phyloP scores from a whole-genome alignment of 2,329 filamentous ascomycete species.

The Dothistroma pini region DNA sequence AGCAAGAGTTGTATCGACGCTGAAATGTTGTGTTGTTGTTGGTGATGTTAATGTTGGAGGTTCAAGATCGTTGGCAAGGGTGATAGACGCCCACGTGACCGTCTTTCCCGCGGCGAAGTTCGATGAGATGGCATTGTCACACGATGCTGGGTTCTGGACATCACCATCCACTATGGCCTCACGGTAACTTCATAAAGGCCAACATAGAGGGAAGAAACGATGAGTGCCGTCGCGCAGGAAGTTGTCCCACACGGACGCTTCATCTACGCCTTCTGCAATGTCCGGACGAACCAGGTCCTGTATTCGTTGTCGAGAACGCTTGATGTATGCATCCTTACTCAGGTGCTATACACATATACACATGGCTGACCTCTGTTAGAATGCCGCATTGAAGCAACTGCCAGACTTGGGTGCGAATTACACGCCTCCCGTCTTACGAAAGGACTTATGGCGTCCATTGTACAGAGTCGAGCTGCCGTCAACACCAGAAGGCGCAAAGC shows the following conservation, averaged over 20 bases:
- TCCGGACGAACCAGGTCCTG: slow-evolving; percentile 61
- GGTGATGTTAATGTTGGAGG: no score
- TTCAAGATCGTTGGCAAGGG: no score
- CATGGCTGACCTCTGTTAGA: slow-evolving; percentile 2
- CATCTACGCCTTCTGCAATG: slow-evolving; percentile 61
- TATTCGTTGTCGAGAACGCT: slow-evolving; percentile 58
- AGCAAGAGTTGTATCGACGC: no score
- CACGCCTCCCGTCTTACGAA: slow-evolving; percentile 54
- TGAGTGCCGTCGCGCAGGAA: background rate
- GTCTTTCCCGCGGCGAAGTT: background rate
- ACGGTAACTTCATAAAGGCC: background rate
- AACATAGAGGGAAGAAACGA: background rate
- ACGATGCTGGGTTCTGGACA: background rate
- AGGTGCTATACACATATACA: background rate
- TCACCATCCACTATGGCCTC: background rate
- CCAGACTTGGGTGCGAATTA: slow-evolving; percentile 63
- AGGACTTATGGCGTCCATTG: slow-evolving; percentile 61
- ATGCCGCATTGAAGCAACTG: slow-evolving; percentile 54
- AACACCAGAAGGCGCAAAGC: slow-evolving; percentile 29
- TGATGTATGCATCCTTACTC: slow-evolving; percentile 47
- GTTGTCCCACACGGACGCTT: slow-evolving; percentile 45
- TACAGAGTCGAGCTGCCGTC: slow-evolving; percentile 56
- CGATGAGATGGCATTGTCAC: background rate
- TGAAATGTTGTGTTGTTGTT: no score
- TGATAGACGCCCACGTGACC: no score